Percentiles rank a stretch among this genome's conserved stretches.
Conservation (phyloP, 768 basidiomycete genomes). For the Suillus plorans region DNA sequence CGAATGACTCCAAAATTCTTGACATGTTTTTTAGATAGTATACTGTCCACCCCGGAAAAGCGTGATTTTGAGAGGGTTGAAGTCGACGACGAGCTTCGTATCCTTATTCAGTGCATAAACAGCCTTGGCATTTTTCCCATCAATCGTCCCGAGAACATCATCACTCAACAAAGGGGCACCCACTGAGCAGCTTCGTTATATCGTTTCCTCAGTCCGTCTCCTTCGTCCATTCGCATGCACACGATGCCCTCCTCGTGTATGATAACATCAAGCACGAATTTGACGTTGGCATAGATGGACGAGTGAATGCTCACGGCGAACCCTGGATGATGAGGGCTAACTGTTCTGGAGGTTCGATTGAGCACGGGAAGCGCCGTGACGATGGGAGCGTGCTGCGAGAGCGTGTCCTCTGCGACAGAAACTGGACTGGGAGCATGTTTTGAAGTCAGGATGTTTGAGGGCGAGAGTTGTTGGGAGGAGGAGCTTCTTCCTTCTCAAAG, state of each 20-base stretch:
- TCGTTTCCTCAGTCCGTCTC: conserved; percentile 71
- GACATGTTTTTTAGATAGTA: background rate
- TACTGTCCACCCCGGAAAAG: conserved; percentile 59
- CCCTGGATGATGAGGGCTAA: conserved; percentile 49
- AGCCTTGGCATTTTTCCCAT: conserved; percentile 63
- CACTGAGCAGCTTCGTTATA: conserved; percentile 93
- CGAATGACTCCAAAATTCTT: background rate
- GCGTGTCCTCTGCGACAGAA: conserved; percentile 95
- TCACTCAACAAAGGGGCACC: conserved; percentile 76
- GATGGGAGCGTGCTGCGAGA: conserved; percentile 68
- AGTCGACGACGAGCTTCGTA: conserved; percentile 66
- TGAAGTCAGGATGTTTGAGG: conserved; percentile 88
- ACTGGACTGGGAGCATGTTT: conserved; percentile 87
- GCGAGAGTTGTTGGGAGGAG: conserved; percentile 37
- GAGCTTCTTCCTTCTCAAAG: background rate
- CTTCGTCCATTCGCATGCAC: conserved; percentile 91
- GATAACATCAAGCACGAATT: conserved; percentile 79
- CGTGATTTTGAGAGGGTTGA: conserved; percentile 73
- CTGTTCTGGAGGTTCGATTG: conserved; percentile 60
- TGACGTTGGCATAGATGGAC: conserved; percentile 78
- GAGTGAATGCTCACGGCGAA: conserved; percentile 78
- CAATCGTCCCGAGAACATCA: conserved; percentile 61
- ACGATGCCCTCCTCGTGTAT: conserved; percentile 88
- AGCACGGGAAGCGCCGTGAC: conserved; percentile 86
- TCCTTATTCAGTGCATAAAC: conserved; percentile 66